These are phyloP conservation scores for Teunomyces funiuensis DNA, from an alignment of 805 yeast genomes.

Conservation along the genomic window DNA sequence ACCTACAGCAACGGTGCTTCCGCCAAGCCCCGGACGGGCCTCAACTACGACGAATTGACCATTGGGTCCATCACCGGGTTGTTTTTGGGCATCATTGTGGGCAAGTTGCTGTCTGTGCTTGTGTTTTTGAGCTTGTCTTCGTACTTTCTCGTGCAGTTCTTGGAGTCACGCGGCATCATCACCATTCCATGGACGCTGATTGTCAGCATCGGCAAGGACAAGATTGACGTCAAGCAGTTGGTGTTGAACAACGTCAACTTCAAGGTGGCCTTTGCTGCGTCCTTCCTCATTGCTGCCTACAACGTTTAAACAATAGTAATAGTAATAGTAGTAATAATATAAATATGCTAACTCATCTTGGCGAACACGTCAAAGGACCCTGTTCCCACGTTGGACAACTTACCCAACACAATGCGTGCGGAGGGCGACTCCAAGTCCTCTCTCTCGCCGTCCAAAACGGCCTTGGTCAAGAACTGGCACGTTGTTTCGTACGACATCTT, in stretches of 20 bases:
- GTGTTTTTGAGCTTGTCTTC: constrained; percentile 49
- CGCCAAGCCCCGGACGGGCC: constrained; percentile 28
- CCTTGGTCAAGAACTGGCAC: constrained; percentile 93
- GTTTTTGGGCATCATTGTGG: constrained; percentile 57
- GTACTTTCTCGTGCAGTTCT: constrained; percentile 48
- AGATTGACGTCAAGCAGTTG: constrained; percentile 49
- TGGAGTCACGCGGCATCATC: constrained; percentile 55
- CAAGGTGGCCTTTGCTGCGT: constrained; percentile 52
- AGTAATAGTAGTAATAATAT: not conserved
- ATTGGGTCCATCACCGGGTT: constrained; percentile 65
- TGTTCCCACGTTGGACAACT: constrained; percentile 88
- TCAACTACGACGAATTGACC: constrained; percentile 62
- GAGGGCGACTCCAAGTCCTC: constrained; percentile 91
- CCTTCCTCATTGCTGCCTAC: constrained; percentile 62
- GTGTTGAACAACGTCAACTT: constrained; percentile 61
- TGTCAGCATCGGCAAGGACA: constrained; percentile 30
- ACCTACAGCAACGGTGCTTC: not conserved
- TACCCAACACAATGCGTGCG: constrained; percentile 90
- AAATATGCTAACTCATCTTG: constrained; percentile 36
- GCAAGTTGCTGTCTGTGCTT: constrained; percentile 56
- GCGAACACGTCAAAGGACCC: constrained; percentile 87
- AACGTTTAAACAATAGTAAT: constrained; percentile 27
- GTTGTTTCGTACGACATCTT: constrained; percentile 99
- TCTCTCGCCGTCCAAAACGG: constrained; percentile 87
- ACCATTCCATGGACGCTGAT: constrained; percentile 44